Conservation (phyloP, 2,329 filamentous ascomycete genomes). For the Colletotrichum gigasporum region DNA sequence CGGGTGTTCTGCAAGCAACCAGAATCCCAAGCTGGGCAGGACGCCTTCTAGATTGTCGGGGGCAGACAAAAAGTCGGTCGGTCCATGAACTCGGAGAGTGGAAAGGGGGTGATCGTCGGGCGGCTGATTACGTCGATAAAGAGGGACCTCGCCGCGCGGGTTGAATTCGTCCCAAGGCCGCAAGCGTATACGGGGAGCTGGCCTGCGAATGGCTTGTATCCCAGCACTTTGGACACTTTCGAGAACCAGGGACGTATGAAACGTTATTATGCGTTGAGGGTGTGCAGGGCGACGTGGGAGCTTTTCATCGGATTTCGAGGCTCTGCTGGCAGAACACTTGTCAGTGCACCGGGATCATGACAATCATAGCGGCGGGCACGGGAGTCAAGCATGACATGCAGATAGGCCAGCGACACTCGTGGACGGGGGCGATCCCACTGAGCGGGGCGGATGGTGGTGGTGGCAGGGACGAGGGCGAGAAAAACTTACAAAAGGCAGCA, state of each 20-base stretch:
- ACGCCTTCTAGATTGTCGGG: slow-evolving; percentile 21
- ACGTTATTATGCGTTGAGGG: slow-evolving; percentile 38
- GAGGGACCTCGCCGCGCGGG: slow-evolving; percentile 10
- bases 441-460: slow-evolving; percentile 6
- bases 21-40: slow-evolving; percentile 11
- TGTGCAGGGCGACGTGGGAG: slow-evolving; percentile 23
- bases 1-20: slow-evolving; percentile 2
- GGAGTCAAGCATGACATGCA: slow-evolving; percentile 26
- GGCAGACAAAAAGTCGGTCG: slow-evolving; percentile 32
- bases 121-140: slow-evolving; percentile 22
- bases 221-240: slow-evolving; percentile 24
- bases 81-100: slow-evolving; percentile 41
- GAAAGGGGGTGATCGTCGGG: slow-evolving; percentile 11
- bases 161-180: slow-evolving; percentile 26
- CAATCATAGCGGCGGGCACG: slow-evolving; percentile 16
- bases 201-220: slow-evolving; percentile 7
- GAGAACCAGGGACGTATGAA: slow-evolving; percentile 34
- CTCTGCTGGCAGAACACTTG: slow-evolving; percentile 18
- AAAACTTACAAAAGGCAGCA: slow-evolving; percentile 13
- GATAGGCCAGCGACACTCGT: slow-evolving; percentile 9
- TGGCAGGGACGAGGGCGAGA: not conserved
- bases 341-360: slow-evolving; percentile 29
- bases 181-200: slow-evolving; percentile 8
- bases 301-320: slow-evolving; percentile 28
- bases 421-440: slow-evolving; percentile 5